phyloP scores from a whole-genome alignment of 2,329 filamentous ascomycete species.

The Fusarium anguioides region DNA sequence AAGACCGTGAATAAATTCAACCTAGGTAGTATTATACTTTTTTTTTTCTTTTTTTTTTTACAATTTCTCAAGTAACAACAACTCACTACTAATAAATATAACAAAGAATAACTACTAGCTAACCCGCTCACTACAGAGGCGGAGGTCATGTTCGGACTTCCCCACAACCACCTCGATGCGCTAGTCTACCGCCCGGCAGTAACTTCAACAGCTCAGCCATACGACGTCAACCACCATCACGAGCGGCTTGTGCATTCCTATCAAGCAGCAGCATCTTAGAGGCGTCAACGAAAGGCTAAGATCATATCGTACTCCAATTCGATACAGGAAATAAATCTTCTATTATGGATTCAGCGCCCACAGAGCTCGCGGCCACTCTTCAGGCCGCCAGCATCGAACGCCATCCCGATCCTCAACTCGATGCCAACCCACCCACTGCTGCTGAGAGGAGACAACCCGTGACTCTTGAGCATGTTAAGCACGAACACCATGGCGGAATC shows the following conservation, averaged over 20 bases:
- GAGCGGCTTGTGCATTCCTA: too few species aligned
- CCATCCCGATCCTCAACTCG: constrained; percentile 76
- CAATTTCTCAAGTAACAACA: too few species aligned
- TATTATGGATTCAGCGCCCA: constrained; percentile 65
- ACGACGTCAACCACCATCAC: constrained; percentile 34
- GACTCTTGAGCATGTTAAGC: constrained; percentile 38
- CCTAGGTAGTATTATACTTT: too few species aligned
- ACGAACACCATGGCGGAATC: constrained; percentile 48
- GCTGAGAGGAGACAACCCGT: constrained; percentile 65
- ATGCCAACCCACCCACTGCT: constrained; percentile 83
- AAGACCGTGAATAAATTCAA: too few species aligned
- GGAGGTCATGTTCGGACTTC: too few species aligned
- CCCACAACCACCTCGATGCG: constrained; percentile 4
- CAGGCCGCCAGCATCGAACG: constrained; percentile 83
- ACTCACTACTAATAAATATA: too few species aligned
- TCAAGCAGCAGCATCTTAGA: too few species aligned
- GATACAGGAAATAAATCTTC: not conserved
- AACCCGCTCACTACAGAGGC: too few species aligned
- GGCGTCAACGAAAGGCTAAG: not conserved
- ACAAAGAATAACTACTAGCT: too few species aligned
- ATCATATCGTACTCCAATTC: not conserved
- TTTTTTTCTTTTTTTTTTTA: too few species aligned
- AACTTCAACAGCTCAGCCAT: constrained; percentile 27
- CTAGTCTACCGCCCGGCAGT: constrained; percentile 48
- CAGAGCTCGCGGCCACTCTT: constrained; percentile 80